phyloP scores from a whole-genome alignment of 495 filamentous ascomycete species.

The Podospora comata region DNA sequence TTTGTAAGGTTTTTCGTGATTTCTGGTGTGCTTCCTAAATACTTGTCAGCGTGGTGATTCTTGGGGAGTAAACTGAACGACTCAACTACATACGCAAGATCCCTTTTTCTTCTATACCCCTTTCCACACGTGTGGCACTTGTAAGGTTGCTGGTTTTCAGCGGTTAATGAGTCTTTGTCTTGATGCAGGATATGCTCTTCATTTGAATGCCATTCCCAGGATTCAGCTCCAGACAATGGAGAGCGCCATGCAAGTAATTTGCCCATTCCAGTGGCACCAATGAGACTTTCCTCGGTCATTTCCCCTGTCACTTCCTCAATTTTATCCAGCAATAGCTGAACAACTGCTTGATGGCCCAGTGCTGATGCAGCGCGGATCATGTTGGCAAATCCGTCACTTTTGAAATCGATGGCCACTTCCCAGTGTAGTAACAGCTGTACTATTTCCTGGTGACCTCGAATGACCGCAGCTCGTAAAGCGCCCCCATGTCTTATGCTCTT shows the following conservation, averaged over 20 bases:
- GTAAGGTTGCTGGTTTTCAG: too few species aligned
- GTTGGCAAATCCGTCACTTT: not conserved
- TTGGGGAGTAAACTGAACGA: not conserved
- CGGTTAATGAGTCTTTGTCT: not conserved
- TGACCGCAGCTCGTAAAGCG: not conserved
- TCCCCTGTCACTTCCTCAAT: not conserved
- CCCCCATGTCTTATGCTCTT: not conserved
- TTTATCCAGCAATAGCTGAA: not conserved
- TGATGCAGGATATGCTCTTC: too few species aligned
- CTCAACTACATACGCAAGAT: not conserved
- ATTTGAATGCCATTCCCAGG: not conserved
- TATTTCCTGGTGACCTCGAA: not conserved
- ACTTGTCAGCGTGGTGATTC: not conserved
- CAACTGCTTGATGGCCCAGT: too few species aligned
- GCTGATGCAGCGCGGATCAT: not conserved
- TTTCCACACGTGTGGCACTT: not conserved
- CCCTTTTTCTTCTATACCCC: not conserved
- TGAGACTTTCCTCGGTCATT: not conserved
- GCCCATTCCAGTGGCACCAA: too few species aligned
- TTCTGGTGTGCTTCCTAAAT: not conserved
- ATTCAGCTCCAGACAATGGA: too few species aligned
- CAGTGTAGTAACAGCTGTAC: not conserved
- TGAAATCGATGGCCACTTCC: not conserved
- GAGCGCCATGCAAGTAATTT: too few species aligned
- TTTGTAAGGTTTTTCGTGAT: not conserved